Conservation (phyloP, 75 land plant species). For the Selaginella tamariscina region DNA sequence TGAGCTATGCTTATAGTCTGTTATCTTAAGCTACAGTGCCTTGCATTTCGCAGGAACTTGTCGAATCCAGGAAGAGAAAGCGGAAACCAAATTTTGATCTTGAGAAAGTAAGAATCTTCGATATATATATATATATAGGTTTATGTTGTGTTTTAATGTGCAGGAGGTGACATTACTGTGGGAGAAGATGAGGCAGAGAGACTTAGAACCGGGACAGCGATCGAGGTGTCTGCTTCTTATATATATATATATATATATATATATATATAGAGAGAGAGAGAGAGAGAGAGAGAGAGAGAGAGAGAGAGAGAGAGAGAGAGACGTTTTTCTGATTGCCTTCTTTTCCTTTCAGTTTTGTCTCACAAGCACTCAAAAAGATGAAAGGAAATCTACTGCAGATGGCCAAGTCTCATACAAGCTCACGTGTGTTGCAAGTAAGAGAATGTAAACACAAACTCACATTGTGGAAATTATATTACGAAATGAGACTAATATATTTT, state of each 20-base stretch:
- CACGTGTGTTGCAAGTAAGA: conserved; percentile 75
- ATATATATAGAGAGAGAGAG: too few species aligned
- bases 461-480: background rate
- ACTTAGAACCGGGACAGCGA: conserved; percentile 51
- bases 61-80: background rate
- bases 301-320: too few species aligned
- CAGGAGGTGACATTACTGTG: conserved; percentile 69
- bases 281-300: too few species aligned
- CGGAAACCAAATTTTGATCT: background rate
- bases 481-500: background rate
- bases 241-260: too few species aligned
- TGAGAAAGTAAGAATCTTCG: background rate
- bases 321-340: background rate
- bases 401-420: conserved; percentile 62
- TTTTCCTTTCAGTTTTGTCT: conserved; percentile 38
- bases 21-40: too few species aligned
- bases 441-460: background rate
- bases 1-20: background rate
- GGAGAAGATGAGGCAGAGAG: conserved; percentile 72
- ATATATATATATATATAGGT: background rate
- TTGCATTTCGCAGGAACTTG: too few species aligned
- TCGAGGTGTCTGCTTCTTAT: conserved; percentile 46
- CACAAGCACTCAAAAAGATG: conserved; percentile 67
- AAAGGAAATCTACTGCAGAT: conserved; percentile 72
- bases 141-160: background rate